These are phyloP conservation scores for Penicillium atrosanguineum DNA, from an alignment of 495 filamentous ascomycete species.

Conservation along the genomic window DNA sequence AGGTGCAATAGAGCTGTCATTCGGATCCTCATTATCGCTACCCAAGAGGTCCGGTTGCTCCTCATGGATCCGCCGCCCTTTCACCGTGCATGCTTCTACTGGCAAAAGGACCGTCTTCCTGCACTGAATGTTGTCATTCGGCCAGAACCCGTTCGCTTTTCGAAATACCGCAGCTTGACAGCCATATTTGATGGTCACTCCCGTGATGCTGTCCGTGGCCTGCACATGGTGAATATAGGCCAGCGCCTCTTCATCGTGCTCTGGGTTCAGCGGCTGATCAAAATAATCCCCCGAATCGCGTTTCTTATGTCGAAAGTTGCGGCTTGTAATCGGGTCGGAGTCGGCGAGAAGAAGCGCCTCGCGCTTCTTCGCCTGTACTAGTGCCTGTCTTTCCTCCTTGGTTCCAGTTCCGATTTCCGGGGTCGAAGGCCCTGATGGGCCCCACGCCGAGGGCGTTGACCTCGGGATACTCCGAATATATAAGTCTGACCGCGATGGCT, in stretches of 20 bases:
- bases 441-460: conserved; percentile 49
- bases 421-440: conserved; percentile 44
- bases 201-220: conserved; percentile 79
- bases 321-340: conserved; percentile 44
- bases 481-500: conserved; percentile 45
- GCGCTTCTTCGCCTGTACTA: conserved; percentile 61
- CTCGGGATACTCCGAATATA: conserved; percentile 39
- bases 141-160: conserved; percentile 92
- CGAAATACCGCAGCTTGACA: conserved; percentile 75
- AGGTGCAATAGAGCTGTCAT: conserved; percentile 44
- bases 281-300: conserved; percentile 55
- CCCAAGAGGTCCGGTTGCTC: conserved; percentile 35
- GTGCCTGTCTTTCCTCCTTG: conserved; percentile 53
- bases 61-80: conserved; percentile 55
- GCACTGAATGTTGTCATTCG: conserved; percentile 81
- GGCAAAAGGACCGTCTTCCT: conserved; percentile 79
- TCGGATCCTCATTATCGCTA: conserved; percentile 34
- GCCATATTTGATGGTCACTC: conserved; percentile 85
- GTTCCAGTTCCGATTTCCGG: conserved; percentile 52
- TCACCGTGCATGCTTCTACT: conserved; percentile 84
- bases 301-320: conserved; percentile 53
- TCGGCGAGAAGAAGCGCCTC: conserved; percentile 58
- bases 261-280: conserved; percentile 36
- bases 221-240: conserved; percentile 90
- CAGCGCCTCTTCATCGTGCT: conserved; percentile 67